Percentiles rank a stretch among this genome's conserved stretches.
Conservation (phyloP, 495 filamentous ascomycete genomes). For the Aspergillus carlsbadensis region DNA sequence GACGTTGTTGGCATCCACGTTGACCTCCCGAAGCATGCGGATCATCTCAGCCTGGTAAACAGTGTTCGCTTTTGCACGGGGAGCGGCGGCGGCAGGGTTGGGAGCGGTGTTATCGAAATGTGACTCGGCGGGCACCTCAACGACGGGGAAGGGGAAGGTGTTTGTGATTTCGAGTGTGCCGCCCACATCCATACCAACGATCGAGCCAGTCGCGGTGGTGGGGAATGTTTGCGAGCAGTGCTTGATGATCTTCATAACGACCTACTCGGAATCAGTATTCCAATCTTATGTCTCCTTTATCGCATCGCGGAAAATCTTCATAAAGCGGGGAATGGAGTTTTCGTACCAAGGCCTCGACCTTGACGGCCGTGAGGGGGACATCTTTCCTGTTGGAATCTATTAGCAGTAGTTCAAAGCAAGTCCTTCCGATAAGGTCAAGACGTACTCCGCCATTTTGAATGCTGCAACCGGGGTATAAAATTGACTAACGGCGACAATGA, state of each 20-base stretch:
- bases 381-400: constrained; percentile 46
- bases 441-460: constrained; percentile 50
- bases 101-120: constrained; percentile 77
- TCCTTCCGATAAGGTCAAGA: not conserved
- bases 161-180: constrained; percentile 89
- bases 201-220: constrained; percentile 81
- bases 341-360: constrained; percentile 79
- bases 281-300: not conserved
- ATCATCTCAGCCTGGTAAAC: constrained; percentile 97
- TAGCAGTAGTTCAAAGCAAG: constrained; percentile 12
- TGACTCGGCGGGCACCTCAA: constrained; percentile 72
- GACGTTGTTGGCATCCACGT: constrained; percentile 96
- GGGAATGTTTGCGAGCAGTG: constrained; percentile 86
- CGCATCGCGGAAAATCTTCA: constrained; percentile 11
- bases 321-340: constrained; percentile 35
- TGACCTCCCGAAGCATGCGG: constrained; percentile 91
- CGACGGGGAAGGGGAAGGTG: constrained; percentile 87
- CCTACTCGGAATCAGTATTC: constrained; percentile 46
- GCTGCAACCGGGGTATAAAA: constrained; percentile 24
- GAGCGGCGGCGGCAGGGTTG: constrained; percentile 80
- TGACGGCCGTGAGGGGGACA: constrained; percentile 70
- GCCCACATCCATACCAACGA: constrained; percentile 90
- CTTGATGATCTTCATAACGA: constrained; percentile 96
- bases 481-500: constrained; percentile 20
- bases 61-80: constrained; percentile 84